Evolutionary conservation across 495 filamentous ascomycete species (phyloP), one percentile per base, ranked within the genome.

Genomic region (Penicillium soppii): DNA sequence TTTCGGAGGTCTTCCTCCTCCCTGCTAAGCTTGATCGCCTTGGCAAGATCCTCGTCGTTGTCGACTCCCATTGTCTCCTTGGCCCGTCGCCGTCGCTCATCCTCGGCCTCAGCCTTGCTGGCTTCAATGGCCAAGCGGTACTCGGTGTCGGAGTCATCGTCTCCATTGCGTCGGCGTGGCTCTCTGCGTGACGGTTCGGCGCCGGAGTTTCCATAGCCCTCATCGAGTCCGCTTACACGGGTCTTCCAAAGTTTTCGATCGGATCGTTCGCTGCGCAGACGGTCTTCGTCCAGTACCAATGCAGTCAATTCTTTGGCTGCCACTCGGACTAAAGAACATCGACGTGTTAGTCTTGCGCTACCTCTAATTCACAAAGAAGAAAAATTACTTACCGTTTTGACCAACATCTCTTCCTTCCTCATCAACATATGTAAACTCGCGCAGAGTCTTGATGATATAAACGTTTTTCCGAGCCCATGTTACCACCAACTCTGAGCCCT

Each of bases 401-500:
- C 95, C 95, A 30, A 97, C 95, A 67, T 99, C 95, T 49, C 86
- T 79, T 36, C 89, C 87, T 47, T 97, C 94, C 58, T 97, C 95
- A 56, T 99, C 95, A 19, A 97, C 82, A 66, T 96, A 91, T 63
- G 89, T 85, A 58, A 99, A 99, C 69, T 99, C 95, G 59, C 95
- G 85, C 65, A 99, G 67, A 12, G 95, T 99, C 74, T 97, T 97
- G 80, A 99, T 95, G 68, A 97, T 90, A 71, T 94, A 99, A 60
- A 96, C 86, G 65, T 96, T 97, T 76, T 96, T 94, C 54, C 91
- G 86, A 36, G 92, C 92, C 95, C 95, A 97, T 2, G 92, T 96
- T 22, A 99, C 95, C 25, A 97, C 91, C 56, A 96, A 72, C 72
- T 97, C 95, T 0, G 90, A 95, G 6, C 95, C 95, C 66, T 99